A percentile compares a stretch with the other conserved stretches of the same genome.
Conservation (phyloP, 176 grass and related monocot genomes). For the Oryza glumipatula region DNA sequence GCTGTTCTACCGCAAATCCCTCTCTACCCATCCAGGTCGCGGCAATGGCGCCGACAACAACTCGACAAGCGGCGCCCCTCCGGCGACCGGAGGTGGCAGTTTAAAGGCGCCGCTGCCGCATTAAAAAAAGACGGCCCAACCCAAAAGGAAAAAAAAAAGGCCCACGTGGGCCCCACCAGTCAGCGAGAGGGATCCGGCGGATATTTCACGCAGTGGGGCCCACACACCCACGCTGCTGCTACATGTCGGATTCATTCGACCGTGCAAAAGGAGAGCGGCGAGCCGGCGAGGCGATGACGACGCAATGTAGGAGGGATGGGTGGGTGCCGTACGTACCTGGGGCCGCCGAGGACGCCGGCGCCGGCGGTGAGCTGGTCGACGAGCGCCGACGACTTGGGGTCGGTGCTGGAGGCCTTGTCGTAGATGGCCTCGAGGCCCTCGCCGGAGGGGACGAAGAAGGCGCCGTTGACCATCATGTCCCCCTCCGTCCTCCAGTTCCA, state of each 20-base stretch:
- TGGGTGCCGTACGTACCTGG: slow-evolving; percentile 48
- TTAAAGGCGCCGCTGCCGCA: neutral
- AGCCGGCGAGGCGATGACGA: too few relatives aligned
- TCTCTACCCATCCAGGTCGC: too few relatives aligned
- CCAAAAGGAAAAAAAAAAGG: neutral
- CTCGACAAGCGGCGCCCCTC: too few relatives aligned
- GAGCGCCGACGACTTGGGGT: slow-evolving; percentile 73
- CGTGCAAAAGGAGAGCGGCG: neutral
- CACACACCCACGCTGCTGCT: neutral
- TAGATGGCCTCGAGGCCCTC: slow-evolving; percentile 71
- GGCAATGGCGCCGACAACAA: neutral
- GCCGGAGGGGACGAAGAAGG: slow-evolving; percentile 96
- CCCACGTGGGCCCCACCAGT: neutral
- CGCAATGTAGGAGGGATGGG: too few relatives aligned
- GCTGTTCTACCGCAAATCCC: neutral
- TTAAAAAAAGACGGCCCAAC: neutral
- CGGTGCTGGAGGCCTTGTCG: slow-evolving; percentile 61
- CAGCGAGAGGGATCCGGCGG: neutral
- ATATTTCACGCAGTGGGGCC: neutral
- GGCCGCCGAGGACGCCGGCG: slow-evolving; percentile 84
- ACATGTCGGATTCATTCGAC: neutral
- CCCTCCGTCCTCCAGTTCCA: slow-evolving; percentile 99
- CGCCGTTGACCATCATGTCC: slow-evolving; percentile 94
- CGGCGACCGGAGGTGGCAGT: neutral
- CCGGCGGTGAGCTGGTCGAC: slow-evolving; percentile 80